Evolutionary conservation across 108 stramenopile species (phyloP).

Genomic region (Mayamaea pseudoterrestris): DNA sequence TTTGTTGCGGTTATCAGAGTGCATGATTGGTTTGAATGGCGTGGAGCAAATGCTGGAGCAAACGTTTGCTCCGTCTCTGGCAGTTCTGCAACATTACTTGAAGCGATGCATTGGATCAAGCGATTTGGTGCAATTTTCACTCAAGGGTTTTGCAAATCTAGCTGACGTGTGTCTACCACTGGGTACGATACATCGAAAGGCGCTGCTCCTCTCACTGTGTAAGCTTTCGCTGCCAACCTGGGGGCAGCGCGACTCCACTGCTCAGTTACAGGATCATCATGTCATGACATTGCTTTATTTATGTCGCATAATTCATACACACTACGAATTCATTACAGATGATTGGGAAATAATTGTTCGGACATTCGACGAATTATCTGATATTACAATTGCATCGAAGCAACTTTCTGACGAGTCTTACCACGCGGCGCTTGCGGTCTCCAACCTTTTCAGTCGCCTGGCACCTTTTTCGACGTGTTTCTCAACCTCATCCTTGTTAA

Average conservation of each 20-base stretch:
- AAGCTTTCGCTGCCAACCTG: slow-evolving; percentile 81
- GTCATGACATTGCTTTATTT: slow-evolving; percentile 43
- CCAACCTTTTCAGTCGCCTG: slow-evolving; percentile 43
- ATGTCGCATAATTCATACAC: slow-evolving; percentile 47
- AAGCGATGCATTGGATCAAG: slow-evolving; percentile 67
- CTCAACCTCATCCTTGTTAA: slow-evolving; percentile 27
- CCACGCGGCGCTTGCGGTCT: slow-evolving; percentile 37
- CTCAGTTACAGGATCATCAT: slow-evolving; percentile 52
- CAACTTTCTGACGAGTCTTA: slow-evolving; percentile 37
- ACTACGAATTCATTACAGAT: slow-evolving; percentile 35
- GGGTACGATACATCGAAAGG: slow-evolving; percentile 36
- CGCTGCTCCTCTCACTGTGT: slow-evolving; percentile 63
- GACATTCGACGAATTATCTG: slow-evolving; percentile 66
- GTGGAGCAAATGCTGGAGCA: slow-evolving; percentile 21
- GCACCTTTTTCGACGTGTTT: slow-evolving; percentile 68
- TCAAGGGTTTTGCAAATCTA: slow-evolving; percentile 20
- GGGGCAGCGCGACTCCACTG: slow-evolving; percentile 49
- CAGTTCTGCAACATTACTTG: slow-evolving; percentile 69
- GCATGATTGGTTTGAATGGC: slow-evolving; percentile 9
- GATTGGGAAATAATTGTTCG: slow-evolving; percentile 70
- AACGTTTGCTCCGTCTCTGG: slow-evolving; percentile 57
- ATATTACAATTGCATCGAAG: slow-evolving; percentile 51
- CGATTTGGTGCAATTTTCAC: slow-evolving; percentile 33
- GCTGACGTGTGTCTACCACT: slow-evolving; percentile 5
- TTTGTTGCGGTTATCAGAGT: slow-evolving; percentile 15